Conservation (phyloP, 1,139 yeast species). For the Pichia norvegensis region DNA sequence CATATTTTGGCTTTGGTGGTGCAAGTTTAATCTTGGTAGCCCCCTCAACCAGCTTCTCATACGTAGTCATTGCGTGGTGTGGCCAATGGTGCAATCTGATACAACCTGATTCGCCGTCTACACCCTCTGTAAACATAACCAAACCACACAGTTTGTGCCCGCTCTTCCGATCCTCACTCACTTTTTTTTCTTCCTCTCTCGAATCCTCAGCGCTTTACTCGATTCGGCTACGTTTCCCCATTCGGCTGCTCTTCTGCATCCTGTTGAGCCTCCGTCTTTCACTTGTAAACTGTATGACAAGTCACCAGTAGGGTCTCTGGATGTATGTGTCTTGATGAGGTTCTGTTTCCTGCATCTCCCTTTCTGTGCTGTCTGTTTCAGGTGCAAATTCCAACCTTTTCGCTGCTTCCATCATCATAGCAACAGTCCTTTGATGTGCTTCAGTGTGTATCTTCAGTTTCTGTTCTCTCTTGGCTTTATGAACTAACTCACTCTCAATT, state of each 20-base stretch:
- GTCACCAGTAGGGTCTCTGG: conserved; percentile 9
- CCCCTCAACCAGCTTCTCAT: conserved; percentile 53
- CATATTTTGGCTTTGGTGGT: conserved; percentile 95
- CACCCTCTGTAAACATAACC: background rate
- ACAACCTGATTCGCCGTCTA: no score
- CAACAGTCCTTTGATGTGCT: conserved; percentile 19
- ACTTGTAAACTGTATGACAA: no score
- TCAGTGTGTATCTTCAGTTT: conserved; percentile 10
- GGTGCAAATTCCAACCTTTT: conserved; percentile 1
- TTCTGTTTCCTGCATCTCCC: background rate
- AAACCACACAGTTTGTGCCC: background rate
- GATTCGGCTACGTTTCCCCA: no score
- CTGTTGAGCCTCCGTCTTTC: background rate
- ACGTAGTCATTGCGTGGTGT: conserved; percentile 35
- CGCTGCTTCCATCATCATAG: conserved; percentile 27
- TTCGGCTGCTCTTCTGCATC: no score
- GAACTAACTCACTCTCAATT: no score
- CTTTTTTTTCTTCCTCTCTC: no score
- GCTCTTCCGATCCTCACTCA: no score
- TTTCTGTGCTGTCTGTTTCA: background rate
- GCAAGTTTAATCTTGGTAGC: conserved; percentile 76
- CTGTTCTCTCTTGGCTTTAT: conserved; percentile 4
- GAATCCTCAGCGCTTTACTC: no score
- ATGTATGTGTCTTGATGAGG: background rate
- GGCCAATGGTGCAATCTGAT: no score